A percentile compares a stretch with the other conserved stretches of the same genome.
These are phyloP conservation scores for Trypanosoma avium DNA, from an alignment of 208 protist species.

Conservation along the genomic window DNA sequence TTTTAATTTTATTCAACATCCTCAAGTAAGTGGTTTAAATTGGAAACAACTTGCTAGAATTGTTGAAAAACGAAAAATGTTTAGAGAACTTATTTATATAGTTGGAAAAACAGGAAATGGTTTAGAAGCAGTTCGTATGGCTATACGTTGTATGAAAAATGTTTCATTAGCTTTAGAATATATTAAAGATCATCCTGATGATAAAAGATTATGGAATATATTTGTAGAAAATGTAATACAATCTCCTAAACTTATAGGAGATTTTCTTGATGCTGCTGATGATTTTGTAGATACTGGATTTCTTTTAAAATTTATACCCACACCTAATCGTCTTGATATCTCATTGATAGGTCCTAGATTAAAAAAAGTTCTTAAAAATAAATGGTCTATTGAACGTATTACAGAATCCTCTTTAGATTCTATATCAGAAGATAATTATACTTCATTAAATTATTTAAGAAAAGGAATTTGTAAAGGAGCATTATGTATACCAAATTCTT, in stretches of 20 bases:
- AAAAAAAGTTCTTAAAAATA: constrained; percentile 9
- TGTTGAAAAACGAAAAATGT: constrained; percentile 28
- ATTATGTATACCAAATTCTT: constrained; percentile 4
- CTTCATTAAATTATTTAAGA: neutral
- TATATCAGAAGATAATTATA: constrained; percentile 19
- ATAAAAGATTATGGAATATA: constrained; percentile 18
- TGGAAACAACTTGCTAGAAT: constrained; percentile 23
- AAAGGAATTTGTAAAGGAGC: constrained; percentile 12
- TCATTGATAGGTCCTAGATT: constrained; percentile 14
- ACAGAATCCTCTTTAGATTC: constrained; percentile 16
- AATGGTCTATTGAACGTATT: constrained; percentile 17
- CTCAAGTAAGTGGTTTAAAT: constrained; percentile 23
- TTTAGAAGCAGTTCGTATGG: constrained; percentile 27
- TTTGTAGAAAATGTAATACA: constrained; percentile 28
- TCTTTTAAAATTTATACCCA: constrained; percentile 23
- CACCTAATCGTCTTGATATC: constrained; percentile 17
- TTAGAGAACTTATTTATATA: constrained; percentile 30
- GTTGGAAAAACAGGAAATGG: constrained; percentile 33
- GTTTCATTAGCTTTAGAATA: constrained; percentile 27
- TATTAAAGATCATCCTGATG: constrained; percentile 18
- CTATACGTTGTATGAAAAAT: constrained; percentile 28
- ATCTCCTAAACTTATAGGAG: constrained; percentile 31
- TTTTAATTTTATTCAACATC: constrained; percentile 30
- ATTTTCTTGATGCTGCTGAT: constrained; percentile 27
- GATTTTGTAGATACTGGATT: constrained; percentile 13